Conservation (phyloP, 768 basidiomycete genomes). For the Cyathus striatus region DNA sequence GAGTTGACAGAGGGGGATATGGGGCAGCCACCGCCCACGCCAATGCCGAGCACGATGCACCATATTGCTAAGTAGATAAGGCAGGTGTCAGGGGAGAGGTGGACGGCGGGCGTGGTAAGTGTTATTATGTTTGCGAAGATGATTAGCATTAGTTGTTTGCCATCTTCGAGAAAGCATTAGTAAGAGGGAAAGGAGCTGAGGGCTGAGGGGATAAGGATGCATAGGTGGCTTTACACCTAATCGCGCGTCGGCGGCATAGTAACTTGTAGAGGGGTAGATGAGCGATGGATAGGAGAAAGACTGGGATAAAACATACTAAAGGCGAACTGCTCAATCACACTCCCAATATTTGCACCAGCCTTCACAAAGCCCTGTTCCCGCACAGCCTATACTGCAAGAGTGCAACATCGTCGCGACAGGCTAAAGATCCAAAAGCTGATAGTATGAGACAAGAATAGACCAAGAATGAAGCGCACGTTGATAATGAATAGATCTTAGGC, state of each 20-base stretch:
- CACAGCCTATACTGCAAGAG: no score
- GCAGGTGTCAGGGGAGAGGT: constrained; percentile 41
- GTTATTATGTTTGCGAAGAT: constrained; percentile 73
- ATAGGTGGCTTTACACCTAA: constrained; percentile 71
- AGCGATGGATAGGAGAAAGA: no score
- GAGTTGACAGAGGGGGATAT: constrained; percentile 69
- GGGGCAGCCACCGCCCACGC: constrained; percentile 78
- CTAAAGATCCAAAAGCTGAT: no score
- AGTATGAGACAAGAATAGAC: no score
- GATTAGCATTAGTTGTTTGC: constrained; percentile 77
- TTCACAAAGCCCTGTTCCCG: no score
- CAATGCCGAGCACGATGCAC: constrained; percentile 75
- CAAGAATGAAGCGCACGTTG: no score
- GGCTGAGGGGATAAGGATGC: constrained; percentile 4
- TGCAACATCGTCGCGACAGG: no score
- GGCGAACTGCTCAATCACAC: no score
- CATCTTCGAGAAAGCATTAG: constrained; percentile 34
- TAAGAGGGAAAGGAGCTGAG: not conserved
- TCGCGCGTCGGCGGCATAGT: constrained; percentile 51
- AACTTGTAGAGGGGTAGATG: constrained; percentile 1
- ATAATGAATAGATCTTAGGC: no score
- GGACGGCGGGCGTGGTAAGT: constrained; percentile 61
- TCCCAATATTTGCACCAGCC: no score
- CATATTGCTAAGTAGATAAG: constrained; percentile 64
- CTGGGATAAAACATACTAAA: no score